Evolutionary conservation across 2,329 filamentous ascomycete genomes (phyloP).

Genomic region (Lizonia empirigonia): DNA sequence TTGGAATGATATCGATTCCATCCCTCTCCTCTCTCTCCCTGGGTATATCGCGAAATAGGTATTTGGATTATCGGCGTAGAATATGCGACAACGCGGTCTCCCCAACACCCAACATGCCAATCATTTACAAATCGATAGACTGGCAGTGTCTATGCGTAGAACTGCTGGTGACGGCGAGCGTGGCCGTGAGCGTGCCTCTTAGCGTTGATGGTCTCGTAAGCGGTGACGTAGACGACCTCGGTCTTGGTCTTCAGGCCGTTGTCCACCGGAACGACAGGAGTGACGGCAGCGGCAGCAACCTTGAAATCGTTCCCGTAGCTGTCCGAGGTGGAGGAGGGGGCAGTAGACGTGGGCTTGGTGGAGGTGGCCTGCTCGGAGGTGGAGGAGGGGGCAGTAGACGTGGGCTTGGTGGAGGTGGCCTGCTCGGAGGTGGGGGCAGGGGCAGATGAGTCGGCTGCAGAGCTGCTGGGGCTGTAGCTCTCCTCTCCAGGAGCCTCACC

Average conservation of each 20-base stretch:
- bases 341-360: constrained; percentile 16
- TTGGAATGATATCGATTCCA: constrained; percentile 30
- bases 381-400: constrained; percentile 18
- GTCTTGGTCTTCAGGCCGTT: constrained; percentile 32
- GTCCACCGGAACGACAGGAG: constrained; percentile 24
- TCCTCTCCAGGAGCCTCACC: constrained; percentile 32
- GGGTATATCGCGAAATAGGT: constrained; percentile 40
- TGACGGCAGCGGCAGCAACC: constrained; percentile 32
- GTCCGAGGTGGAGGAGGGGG: constrained; percentile 15
- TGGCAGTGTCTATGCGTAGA: constrained; percentile 38
- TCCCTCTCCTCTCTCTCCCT: constrained; percentile 28
- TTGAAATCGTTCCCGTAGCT: constrained; percentile 21
- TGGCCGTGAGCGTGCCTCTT: constrained; percentile 44
- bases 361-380: constrained; percentile 17
- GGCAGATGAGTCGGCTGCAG: constrained; percentile 2
- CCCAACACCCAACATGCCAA: constrained; percentile 28
- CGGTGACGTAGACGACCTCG: constrained; percentile 42
- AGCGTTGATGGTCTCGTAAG: constrained; percentile 38
- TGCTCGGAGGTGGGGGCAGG: constrained; percentile 20
- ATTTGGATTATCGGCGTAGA: constrained; percentile 33
- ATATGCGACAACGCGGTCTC: constrained; percentile 28
- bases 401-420: constrained; percentile 12
- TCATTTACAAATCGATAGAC: constrained; percentile 21
- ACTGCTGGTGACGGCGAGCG: constrained; percentile 38
- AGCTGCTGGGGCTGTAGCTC: constrained; percentile 7